phyloP scores from a whole-genome alignment of 495 filamentous ascomycete genomes.

The Alectoria sarmentosa region DNA sequence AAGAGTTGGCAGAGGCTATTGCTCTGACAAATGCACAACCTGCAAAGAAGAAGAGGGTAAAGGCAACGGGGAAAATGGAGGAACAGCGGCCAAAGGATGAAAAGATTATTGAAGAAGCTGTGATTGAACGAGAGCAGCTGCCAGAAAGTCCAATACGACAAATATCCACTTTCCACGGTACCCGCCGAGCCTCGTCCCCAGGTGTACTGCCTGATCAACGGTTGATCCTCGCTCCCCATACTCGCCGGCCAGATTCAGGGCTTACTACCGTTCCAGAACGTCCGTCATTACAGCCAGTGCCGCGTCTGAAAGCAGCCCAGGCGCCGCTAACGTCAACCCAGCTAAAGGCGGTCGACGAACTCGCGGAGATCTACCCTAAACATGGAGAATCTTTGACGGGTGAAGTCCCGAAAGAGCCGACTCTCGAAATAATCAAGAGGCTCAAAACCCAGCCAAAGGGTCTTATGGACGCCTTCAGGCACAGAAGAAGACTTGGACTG shows the following conservation, averaged over 20 bases:
- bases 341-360: not conserved
- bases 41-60: constrained; percentile 22
- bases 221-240: not conserved
- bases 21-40: constrained; percentile 20
- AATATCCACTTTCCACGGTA: not conserved
- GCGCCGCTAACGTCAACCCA: not conserved
- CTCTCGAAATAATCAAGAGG: not conserved
- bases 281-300: not conserved
- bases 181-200: constrained; percentile 3
- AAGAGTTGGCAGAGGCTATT: constrained; percentile 18
- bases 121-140: constrained; percentile 6
- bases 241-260: not conserved
- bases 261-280: not conserved
- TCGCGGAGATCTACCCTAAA: not conserved
- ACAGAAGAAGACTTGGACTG: not conserved
- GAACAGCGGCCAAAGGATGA: constrained; percentile 16
- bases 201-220: not conserved
- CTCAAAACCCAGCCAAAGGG: not conserved
- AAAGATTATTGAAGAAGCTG: constrained; percentile 15
- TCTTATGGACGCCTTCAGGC: not conserved
- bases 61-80: constrained; percentile 15
- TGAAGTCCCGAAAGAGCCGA: not conserved
- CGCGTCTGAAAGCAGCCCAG: not conserved
- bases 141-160: not conserved
- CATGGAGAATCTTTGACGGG: not conserved